These are phyloP conservation scores for Phycomyces nitens DNA, from an alignment of 192 early-diverging fungal species.

Conservation along the genomic window DNA sequence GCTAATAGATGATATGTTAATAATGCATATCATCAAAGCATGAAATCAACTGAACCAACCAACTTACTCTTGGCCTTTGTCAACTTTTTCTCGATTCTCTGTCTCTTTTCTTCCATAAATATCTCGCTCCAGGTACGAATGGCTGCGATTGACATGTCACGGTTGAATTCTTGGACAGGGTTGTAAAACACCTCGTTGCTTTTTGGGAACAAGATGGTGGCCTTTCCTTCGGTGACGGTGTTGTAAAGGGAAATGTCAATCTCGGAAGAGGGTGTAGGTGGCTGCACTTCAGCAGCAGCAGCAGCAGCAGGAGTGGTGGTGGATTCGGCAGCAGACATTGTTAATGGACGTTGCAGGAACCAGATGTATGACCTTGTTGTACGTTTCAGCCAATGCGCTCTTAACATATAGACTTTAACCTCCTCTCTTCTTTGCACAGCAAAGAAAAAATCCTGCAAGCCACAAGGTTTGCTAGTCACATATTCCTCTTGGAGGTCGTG, in stretches of 20 bases:
- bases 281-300: neutral
- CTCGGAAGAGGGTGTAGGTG: neutral
- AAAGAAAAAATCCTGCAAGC: too few relatives aligned
- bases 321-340: neutral
- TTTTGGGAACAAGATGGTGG: slow-evolving; percentile 81
- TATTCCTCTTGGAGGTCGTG: too few relatives aligned
- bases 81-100: slow-evolving; percentile 52
- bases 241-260: slow-evolving; percentile 48
- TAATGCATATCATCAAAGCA: neutral
- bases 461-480: too few relatives aligned
- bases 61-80: slow-evolving; percentile 29
- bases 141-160: slow-evolving; percentile 96
- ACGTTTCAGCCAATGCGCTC: neutral
- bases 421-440: too few relatives aligned
- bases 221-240: slow-evolving; percentile 71
- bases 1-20: neutral
- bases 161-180: slow-evolving; percentile 95
- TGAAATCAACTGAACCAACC: neutral
- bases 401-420: neutral
- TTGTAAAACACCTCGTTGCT: slow-evolving; percentile 98
- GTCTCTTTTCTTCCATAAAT: slow-evolving; percentile 58
- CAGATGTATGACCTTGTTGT: neutral
- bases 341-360: too few relatives aligned
- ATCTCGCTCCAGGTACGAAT: slow-evolving; percentile 91
- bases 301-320: neutral